phyloP scores from a whole-genome alignment of 176 grass and related monocot genomes.

The Carex pumila region DNA sequence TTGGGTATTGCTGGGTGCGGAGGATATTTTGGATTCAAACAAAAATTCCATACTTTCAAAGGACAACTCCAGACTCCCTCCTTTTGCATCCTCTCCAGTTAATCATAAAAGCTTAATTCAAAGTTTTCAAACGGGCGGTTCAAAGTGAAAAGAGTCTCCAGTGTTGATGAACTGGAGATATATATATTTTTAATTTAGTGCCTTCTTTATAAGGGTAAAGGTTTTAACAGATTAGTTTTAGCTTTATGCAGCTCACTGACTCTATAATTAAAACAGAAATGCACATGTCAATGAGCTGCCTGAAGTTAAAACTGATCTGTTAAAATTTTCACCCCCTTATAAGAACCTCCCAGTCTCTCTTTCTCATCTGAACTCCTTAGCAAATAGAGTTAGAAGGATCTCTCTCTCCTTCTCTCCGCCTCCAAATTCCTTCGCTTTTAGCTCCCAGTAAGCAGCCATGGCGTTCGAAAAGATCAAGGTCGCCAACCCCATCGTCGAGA shows the following conservation, averaged over 20 bases:
- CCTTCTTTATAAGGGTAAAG: neutral
- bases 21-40: neutral
- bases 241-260: too few relatives aligned
- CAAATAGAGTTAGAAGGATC: neutral
- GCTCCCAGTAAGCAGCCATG: slow-evolving; percentile 29
- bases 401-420: neutral
- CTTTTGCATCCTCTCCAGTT: neutral
- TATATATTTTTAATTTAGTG: neutral
- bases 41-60: neutral
- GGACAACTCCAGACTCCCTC: neutral
- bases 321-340: neutral
- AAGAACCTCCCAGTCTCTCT: neutral
- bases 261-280: too few relatives aligned
- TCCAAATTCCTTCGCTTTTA: slow-evolving; percentile 22
- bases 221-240: too few relatives aligned
- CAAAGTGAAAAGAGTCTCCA: neutral
- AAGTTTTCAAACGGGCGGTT: neutral
- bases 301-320: too few relatives aligned
- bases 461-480: slow-evolving; percentile 93
- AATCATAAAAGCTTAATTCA: neutral
- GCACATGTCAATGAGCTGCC: too few relatives aligned
- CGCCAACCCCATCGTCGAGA: slow-evolving; percentile 76
- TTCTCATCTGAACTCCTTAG: neutral
- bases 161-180: neutral
- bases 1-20: neutral